Conservation (phyloP, 768 basidiomycete species). For the Termitomyces sp. region DNA sequence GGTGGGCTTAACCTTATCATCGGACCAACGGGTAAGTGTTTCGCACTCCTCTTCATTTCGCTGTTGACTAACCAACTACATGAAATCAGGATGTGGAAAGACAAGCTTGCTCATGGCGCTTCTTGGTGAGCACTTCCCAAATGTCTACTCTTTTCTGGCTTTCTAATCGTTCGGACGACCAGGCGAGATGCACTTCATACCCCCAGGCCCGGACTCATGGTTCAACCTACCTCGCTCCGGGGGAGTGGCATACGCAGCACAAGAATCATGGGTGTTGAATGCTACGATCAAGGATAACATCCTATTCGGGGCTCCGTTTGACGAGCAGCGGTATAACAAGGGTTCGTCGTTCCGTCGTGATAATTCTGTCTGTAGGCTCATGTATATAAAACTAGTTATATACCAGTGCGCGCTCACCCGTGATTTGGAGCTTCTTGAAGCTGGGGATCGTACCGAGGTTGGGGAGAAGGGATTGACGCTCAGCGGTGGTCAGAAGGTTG, state of each 20-base stretch:
- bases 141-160: not conserved
- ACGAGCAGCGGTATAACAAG: slow-evolving; percentile 74
- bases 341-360: slow-evolving; percentile 20
- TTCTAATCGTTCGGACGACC: not conserved
- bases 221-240: slow-evolving; percentile 63
- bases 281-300: slow-evolving; percentile 81
- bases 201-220: slow-evolving; percentile 47
- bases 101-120: slow-evolving; percentile 67
- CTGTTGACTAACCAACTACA: not conserved
- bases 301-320: slow-evolving; percentile 71
- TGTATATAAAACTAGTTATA: too few species aligned
- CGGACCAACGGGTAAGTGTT: slow-evolving; percentile 48
- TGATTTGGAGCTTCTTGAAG: too few species aligned
- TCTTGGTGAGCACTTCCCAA: slow-evolving; percentile 30
- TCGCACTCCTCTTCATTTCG: not conserved
- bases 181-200: slow-evolving; percentile 68
- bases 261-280: slow-evolving; percentile 84
- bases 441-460: too few species aligned
- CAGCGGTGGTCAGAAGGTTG: too few species aligned
- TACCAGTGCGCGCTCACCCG: too few species aligned
- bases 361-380: too few species aligned
- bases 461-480: too few species aligned
- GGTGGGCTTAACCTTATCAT: slow-evolving; percentile 55
- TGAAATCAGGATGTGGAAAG: slow-evolving; percentile 39
- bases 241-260: slow-evolving; percentile 77